Conservation (phyloP, 1,139 yeast species). For the Yamadazyma dendronema region DNA sequence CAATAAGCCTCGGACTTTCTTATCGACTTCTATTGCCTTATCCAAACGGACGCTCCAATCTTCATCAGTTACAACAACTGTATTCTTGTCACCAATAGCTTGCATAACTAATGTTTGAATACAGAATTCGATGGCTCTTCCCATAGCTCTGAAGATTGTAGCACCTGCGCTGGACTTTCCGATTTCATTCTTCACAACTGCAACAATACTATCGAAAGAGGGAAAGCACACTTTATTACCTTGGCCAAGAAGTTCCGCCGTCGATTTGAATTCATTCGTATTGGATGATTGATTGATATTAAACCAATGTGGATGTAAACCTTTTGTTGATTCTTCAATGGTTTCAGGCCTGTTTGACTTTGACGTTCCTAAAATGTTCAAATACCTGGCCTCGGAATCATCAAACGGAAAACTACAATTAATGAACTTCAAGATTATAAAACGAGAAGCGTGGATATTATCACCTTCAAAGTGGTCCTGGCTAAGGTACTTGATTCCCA, state of each 20-base stretch:
- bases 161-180: slow-evolving; percentile 19
- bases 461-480: slow-evolving; percentile 20
- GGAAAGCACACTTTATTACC: slow-evolving; percentile 43
- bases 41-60: slow-evolving; percentile 74
- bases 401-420: slow-evolving; percentile 66
- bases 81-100: slow-evolving; percentile 47
- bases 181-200: slow-evolving; percentile 26
- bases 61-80: slow-evolving; percentile 66
- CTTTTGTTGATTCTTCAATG: slow-evolving; percentile 77
- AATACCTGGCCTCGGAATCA: slow-evolving; percentile 65
- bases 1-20: slow-evolving; percentile 43
- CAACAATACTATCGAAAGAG: slow-evolving; percentile 31
- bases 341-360: slow-evolving; percentile 64
- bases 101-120: slow-evolving; percentile 64
- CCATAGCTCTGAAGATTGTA: slow-evolving; percentile 29
- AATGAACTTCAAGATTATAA: slow-evolving; percentile 62
- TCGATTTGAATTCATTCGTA: slow-evolving; percentile 39
- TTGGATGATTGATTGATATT: slow-evolving; percentile 44
- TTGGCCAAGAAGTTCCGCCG: slow-evolving; percentile 43
- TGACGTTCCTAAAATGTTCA: slow-evolving; percentile 67
- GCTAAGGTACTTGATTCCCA: slow-evolving; percentile 41
- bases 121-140: slow-evolving; percentile 46
- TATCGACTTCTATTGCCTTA: slow-evolving; percentile 68
- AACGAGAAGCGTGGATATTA: slow-evolving; percentile 46
- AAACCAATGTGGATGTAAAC: slow-evolving; percentile 79